Evolutionary conservation across 2,329 filamentous ascomycete genomes (phyloP).

Genomic region (Falciphora oryzae): DNA sequence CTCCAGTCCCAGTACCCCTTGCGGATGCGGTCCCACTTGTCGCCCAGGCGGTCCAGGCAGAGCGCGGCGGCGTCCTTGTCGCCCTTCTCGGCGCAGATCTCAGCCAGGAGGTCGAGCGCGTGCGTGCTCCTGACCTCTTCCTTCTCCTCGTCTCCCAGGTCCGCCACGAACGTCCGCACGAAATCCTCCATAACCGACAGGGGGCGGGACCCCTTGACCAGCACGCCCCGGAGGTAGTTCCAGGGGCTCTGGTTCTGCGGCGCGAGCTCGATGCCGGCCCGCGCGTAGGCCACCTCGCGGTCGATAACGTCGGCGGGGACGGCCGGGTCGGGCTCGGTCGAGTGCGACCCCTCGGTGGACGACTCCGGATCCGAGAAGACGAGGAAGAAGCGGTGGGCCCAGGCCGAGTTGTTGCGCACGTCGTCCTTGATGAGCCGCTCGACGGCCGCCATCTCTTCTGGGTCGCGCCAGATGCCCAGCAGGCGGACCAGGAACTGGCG

Average conservation of each 20-base stretch:
- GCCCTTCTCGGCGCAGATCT: slow-evolving; percentile 55
- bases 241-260: slow-evolving; percentile 94
- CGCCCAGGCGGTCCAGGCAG: slow-evolving; percentile 67
- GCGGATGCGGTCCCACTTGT: slow-evolving; percentile 86
- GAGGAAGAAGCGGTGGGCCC: slow-evolving; percentile 96
- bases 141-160: slow-evolving; percentile 39
- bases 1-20: slow-evolving; percentile 89
- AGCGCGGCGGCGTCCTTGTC: slow-evolving; percentile 57
- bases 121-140: slow-evolving; percentile 57
- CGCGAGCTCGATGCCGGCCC: slow-evolving; percentile 67
- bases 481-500: slow-evolving; percentile 64
- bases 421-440: slow-evolving; percentile 71
- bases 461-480: slow-evolving; percentile 55
- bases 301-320: slow-evolving; percentile 61
- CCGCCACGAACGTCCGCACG: slow-evolving; percentile 42
- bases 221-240: slow-evolving; percentile 80
- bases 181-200: slow-evolving; percentile 42
- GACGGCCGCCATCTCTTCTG: slow-evolving; percentile 63
- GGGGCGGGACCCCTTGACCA: slow-evolving; percentile 57
- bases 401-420: slow-evolving; percentile 92
- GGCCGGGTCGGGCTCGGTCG: slow-evolving; percentile 46
- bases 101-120: slow-evolving; percentile 66
- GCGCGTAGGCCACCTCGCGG: slow-evolving; percentile 68
- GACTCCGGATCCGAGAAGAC: slow-evolving; percentile 62
- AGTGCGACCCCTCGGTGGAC: slow-evolving; percentile 39